A percentile compares a stretch with the other conserved stretches of the same genome.
phyloP scores from a whole-genome alignment of 106 monocot species.

The Allium sativum region DNA sequence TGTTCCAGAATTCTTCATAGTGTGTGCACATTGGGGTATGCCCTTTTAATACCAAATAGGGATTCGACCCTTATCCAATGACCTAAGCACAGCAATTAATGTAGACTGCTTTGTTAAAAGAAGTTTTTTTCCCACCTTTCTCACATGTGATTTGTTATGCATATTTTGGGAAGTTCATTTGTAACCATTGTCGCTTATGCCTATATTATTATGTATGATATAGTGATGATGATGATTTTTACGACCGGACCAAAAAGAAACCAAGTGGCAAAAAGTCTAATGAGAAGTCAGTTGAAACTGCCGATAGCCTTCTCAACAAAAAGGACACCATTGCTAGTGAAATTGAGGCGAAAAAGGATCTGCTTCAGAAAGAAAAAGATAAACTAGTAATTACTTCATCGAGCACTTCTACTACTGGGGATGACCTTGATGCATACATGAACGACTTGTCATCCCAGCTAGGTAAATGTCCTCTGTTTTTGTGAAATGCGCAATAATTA shows the following conservation, averaged over 20 bases:
- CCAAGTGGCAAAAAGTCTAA: conserved; percentile 26
- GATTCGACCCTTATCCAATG: too few species aligned
- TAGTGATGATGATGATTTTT: conserved; percentile 85
- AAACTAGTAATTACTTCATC: conserved; percentile 15
- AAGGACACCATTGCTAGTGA: conserved; percentile 47
- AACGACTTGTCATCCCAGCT: conserved; percentile 73
- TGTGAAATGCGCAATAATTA: neutral
- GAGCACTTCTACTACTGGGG: conserved; percentile 25
- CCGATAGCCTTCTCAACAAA: conserved; percentile 85
- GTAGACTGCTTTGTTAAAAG: too few species aligned
- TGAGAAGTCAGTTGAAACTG: conserved; percentile 70
- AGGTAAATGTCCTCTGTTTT: conserved; percentile 29
- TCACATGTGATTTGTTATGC: neutral
- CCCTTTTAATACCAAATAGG: too few species aligned
- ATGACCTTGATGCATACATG: conserved; percentile 95
- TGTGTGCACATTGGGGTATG: too few species aligned
- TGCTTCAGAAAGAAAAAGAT: conserved; percentile 46
- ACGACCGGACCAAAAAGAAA: conserved; percentile 83
- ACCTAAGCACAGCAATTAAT: too few species aligned
- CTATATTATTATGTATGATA: neutral
- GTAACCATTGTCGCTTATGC: neutral
- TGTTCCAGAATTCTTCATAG: too few species aligned
- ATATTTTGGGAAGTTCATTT: neutral
- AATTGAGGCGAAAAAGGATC: conserved; percentile 55
- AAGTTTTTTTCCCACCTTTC: neutral